Evolutionary conservation across 768 basidiomycete species (phyloP).

Genomic region (Suillus placidus): DNA sequence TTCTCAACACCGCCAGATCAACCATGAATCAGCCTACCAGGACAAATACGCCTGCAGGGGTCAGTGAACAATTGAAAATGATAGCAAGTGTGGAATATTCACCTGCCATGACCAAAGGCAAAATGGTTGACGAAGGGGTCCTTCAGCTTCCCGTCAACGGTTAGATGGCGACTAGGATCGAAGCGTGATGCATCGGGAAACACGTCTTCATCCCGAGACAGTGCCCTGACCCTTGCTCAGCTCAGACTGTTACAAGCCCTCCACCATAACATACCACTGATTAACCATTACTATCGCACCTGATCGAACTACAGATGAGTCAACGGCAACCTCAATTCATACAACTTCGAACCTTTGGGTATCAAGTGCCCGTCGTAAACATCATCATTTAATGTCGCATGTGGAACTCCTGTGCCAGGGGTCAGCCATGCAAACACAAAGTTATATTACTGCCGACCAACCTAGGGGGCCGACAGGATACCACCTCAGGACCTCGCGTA

Average conservation of each 20-base stretch:
- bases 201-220: neutral
- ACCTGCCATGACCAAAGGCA: neutral
- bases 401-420: slow-evolving; percentile 20
- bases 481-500: slow-evolving; percentile 26
- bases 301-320: neutral
- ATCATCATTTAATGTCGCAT: slow-evolving; percentile 15
- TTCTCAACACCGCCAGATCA: neutral
- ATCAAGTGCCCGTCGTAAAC: slow-evolving; percentile 44
- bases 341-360: slow-evolving; percentile 44
- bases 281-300: too few relatives aligned
- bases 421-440: neutral
- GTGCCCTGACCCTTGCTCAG: neutral
- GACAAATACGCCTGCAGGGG: neutral
- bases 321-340: neutral
- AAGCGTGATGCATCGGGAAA: slow-evolving; percentile 4
- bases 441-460: neutral
- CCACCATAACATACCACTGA: too few relatives aligned
- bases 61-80: too few relatives aligned
- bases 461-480: slow-evolving; percentile 27
- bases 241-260: too few relatives aligned
- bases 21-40: neutral
- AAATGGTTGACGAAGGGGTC: neutral
- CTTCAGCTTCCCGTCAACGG: neutral
- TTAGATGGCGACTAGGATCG: slow-evolving; percentile 1
- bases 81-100: too few relatives aligned